Evolutionary conservation across 805 yeast genomes (phyloP), one percentile per base, ranked within the genome.

Genomic region (Saturnispora galanensis): DNA sequence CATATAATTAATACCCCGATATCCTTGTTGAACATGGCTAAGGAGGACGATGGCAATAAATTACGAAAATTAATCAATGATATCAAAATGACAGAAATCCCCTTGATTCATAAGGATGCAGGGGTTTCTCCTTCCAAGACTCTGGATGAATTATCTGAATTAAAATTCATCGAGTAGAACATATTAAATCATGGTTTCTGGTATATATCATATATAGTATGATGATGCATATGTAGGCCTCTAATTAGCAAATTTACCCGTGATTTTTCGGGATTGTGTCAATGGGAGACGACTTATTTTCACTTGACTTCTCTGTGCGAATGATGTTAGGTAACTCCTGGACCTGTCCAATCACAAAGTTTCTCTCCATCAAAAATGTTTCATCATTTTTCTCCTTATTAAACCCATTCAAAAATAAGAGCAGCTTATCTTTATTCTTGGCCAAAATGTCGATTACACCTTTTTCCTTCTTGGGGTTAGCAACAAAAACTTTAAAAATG

Each of bases 401-500:
- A 58, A 88, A 85, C 33, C 70, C 73, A 39, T 75, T 73, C 47
- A 90, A 72, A 57, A 85, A 87, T 30, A 70, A 69, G 33, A 89
- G 61, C 50, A 90, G 72, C 56, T 84, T 85, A 35, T 77, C 83
- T 56, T 87, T 78, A 62, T 93, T 93, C 58, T 89, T 88, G 38
- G 80, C 76, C 52, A 93, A 68, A 16, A 90, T 84, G 61, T 90
- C 96, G 44, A 74, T 65, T 2, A 93, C 79, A 7, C 81, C 77
- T 59, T 81, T 87, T 2, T 87, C 71, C 60, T 89, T 89, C 50
- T 82, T 79, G 5, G 98, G 98, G 62, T 93, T 93, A 4, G 96
- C 97, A n/a, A 88, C 88, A 63, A 93, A 87, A 34, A 89, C 84
- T 65, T 90, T 93, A 68, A 93, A 90, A 33, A 90, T 82, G 52